Percentiles rank a stretch among this genome's conserved stretches.
These are phyloP conservation scores for Orbilia javanica DNA, from an alignment of 2,329 filamentous ascomycete genomes.

Conservation along the genomic window DNA sequence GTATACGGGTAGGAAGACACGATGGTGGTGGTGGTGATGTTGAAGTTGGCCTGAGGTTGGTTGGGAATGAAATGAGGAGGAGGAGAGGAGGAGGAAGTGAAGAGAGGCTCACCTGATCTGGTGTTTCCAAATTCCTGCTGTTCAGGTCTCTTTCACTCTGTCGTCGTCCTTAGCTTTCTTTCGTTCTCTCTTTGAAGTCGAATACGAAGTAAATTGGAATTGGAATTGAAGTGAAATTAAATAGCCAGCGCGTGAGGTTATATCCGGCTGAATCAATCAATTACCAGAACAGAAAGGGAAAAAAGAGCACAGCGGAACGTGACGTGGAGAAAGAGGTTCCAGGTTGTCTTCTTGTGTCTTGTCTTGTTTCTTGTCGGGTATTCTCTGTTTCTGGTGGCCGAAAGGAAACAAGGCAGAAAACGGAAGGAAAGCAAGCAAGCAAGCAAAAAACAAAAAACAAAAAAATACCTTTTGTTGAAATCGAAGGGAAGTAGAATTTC, in stretches of 20 bases:
- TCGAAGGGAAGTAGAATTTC: not conserved
- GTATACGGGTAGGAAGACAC: no score
- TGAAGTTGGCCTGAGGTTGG: not conserved
- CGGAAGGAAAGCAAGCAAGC: not conserved
- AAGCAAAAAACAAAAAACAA: not conserved
- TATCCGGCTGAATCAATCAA: conserved; percentile 4
- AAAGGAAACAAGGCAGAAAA: not conserved
- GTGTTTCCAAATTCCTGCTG: conserved; percentile 9
- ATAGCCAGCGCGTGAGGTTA: conserved; percentile 7
- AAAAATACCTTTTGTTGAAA: not conserved
- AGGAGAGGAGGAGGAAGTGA: not conserved
- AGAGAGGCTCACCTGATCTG: conserved; percentile 48
- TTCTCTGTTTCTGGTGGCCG: not conserved
- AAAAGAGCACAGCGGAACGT: not conserved
- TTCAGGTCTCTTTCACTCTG: not conserved
- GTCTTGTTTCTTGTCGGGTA: conserved; percentile 5
- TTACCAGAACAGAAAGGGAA: not conserved
- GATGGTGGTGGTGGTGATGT: no score
- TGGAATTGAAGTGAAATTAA: not conserved
- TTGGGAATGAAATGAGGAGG: not conserved
- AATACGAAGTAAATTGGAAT: not conserved
- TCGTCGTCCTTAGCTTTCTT: no score
- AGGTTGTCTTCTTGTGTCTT: no score
- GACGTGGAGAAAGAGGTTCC: conserved; percentile 24
- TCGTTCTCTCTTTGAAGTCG: not conserved